Percentiles rank a stretch among this genome's conserved stretches.
Evolutionary conservation across 164 flowering plant species (phyloP).

Genomic region (Platanus orientalis): DNA sequence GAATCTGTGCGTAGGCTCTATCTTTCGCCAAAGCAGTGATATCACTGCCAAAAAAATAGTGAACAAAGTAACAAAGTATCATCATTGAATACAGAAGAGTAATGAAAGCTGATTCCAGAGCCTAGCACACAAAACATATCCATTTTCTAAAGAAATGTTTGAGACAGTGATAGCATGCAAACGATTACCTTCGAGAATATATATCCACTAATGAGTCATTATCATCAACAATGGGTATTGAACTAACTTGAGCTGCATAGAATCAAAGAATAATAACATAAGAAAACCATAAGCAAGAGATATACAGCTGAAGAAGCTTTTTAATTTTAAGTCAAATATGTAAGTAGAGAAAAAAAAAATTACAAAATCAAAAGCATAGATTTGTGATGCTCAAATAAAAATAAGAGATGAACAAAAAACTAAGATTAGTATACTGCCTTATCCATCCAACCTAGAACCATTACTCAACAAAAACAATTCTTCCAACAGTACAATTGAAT

Average conservation of each 20-base stretch:
- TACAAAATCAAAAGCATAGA: too few relatives aligned
- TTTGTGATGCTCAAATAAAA: too few relatives aligned
- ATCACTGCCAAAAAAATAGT: slow-evolving; percentile 48
- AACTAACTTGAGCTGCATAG: slow-evolving; percentile 81
- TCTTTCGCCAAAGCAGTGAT: slow-evolving; percentile 72
- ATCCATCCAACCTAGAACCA: too few relatives aligned
- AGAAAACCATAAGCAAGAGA: too few relatives aligned
- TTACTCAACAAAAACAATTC: too few relatives aligned
- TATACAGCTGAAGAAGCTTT: too few relatives aligned
- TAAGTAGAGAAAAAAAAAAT: too few relatives aligned
- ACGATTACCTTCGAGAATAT: slow-evolving; percentile 73
- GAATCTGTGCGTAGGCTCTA: slow-evolving; percentile 53
- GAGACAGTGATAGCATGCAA: background rate
- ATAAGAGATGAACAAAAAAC: too few relatives aligned
- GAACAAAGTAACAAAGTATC: slow-evolving; percentile 9
- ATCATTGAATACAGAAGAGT: slow-evolving; percentile 2
- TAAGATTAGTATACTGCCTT: too few relatives aligned
- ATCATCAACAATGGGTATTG: slow-evolving; percentile 91
- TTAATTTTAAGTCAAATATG: too few relatives aligned
- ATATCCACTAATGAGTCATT: slow-evolving; percentile 77
- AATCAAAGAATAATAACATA: background rate
- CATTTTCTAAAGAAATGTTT: background rate
- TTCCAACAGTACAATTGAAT: too few relatives aligned
- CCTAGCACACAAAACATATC: background rate
- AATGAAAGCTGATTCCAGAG: slow-evolving; percentile 2